Percentiles rank a stretch among this genome's conserved stretches.
phyloP scores from a whole-genome alignment of 75 land plant genomes.

The Selaginella tamariscina region DNA sequence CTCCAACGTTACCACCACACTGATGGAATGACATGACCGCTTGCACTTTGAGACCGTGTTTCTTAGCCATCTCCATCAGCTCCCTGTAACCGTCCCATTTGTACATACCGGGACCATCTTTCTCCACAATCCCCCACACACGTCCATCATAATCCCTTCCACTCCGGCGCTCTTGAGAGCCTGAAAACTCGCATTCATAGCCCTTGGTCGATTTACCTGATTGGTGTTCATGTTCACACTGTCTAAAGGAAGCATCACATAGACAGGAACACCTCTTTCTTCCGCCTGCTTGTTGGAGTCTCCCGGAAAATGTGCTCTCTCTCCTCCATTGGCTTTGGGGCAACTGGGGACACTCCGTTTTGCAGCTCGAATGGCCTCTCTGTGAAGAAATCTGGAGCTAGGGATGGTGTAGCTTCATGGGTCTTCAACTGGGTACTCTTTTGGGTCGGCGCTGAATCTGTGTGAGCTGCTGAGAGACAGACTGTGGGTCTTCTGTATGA shows the following conservation, averaged over 20 bases:
- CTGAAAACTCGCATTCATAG: conserved; percentile 57
- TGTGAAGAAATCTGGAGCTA: not conserved
- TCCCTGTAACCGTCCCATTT: conserved; percentile 71
- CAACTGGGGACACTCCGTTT: not conserved
- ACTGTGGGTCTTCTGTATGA: not conserved
- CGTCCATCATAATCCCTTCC: conserved; percentile 83
- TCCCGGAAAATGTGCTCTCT: conserved; percentile 7
- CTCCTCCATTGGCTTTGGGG: not conserved
- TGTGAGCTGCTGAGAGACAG: not conserved
- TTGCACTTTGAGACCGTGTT: conserved; percentile 69
- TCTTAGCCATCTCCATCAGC: conserved; percentile 56
- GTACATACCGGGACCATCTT: conserved; percentile 45
- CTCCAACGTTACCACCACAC: conserved; percentile 81
- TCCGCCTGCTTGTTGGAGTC: conserved; percentile 13
- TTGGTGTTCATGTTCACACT: conserved; percentile 37
- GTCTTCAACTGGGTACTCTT: not conserved
- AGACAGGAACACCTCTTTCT: conserved; percentile 43
- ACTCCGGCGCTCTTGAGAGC: conserved; percentile 86
- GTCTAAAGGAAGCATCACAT: conserved; percentile 80
- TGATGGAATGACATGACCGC: conserved; percentile 91
- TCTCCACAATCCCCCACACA: conserved; percentile 93
- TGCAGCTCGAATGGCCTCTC: not conserved
- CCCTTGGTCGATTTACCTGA: conserved; percentile 44
- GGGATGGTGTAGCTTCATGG: not conserved
- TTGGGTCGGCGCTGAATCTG: not conserved